Base-by-base conservation (phyloP, 2,329 filamentous ascomycete species). In the Ramularia collo-cygni region DNA sequence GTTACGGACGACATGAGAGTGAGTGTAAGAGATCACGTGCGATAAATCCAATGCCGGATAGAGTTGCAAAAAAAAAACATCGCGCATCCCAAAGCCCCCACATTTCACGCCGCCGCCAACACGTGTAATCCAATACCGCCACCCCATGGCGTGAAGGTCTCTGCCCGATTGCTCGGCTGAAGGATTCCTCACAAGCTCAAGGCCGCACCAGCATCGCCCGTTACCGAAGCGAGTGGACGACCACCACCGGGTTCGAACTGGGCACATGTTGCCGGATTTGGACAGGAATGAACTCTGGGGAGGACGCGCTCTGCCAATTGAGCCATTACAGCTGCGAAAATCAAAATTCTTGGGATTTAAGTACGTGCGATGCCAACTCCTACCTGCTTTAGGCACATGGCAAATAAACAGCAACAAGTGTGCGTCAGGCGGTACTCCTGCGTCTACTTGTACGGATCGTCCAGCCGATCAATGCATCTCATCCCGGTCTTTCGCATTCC, bases 101-200 rank as follows among this genome's bases (percentile, higher is more conserved):
- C 44, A 38, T 17, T 17, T 45, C 53, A 55, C 55, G 53, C 59
- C 61, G 47, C 55, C 54, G 58, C 31, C 31, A n/a, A 42, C 42
- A 37, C 66, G 64, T 70, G 70, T 74, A 61, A 60, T 74, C 71
- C 69, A 66, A 63, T 63, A 59, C 65, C 70, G 71, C 72, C 70
- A 72, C 63, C 64, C 62, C 64, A 65, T 69, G 70, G 69, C 67
- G 69, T 65, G 68, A 62, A 60, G 61, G 58, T 67, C 69, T 73
- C 69, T 75, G 72, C 71, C 70, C 68, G 71, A 74, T 75, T 70
- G 62, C 72, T 74, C 71, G 69, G 68, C 72, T 75, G 68, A 72
- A 73, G 69, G 46, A 50, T 75, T 58, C 59, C 67, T 64, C 68
- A 72, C 70, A 63, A 54, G 64, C 72, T 75, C 70, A 76, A 53